These are phyloP conservation scores for Aspergillus versicolor DNA, from an alignment of 2,329 filamentous ascomycete genomes.

Conservation along the genomic window DNA sequence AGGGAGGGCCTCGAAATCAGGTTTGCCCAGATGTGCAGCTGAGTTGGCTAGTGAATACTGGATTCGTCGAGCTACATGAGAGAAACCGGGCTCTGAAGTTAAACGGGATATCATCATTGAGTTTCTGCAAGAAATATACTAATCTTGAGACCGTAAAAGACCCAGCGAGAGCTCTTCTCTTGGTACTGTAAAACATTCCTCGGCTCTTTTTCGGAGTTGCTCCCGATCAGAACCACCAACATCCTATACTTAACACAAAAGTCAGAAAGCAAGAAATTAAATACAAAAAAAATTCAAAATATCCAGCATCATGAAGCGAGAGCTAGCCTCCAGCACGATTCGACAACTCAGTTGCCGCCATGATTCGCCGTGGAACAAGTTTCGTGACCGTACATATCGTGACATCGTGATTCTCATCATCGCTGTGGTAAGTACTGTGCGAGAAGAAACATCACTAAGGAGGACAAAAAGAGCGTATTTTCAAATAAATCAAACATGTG, in stretches of 20 bases:
- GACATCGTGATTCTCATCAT: conserved; percentile 43
- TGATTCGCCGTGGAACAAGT: conserved; percentile 23
- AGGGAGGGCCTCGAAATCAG: not conserved
- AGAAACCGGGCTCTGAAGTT: not conserved
- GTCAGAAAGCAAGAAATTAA: conserved; percentile 17
- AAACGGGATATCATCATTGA: conserved; percentile 9
- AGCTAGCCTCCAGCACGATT: conserved; percentile 24
- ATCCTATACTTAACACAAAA: conserved; percentile 14
- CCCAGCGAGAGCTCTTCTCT: not conserved
- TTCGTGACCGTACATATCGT: conserved; percentile 40
- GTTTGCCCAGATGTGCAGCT: not conserved
- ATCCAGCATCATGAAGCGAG: conserved; percentile 20
- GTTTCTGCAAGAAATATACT: not conserved
- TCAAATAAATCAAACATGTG: conserved; percentile 28
- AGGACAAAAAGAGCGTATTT: conserved; percentile 29
- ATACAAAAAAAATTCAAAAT: conserved; percentile 19
- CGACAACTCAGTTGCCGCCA: conserved; percentile 24
- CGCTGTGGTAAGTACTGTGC: conserved; percentile 37
- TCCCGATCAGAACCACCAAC: conserved; percentile 2
- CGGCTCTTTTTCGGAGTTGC: not conserved
- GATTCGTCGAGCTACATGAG: not conserved
- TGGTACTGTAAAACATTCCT: not conserved
- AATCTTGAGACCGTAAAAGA: not conserved
- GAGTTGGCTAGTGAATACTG: not conserved
- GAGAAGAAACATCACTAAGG: conserved; percentile 39